Base-by-base conservation (phyloP, 2,329 filamentous ascomycete genomes). In the Penicillium sp. region DNA sequence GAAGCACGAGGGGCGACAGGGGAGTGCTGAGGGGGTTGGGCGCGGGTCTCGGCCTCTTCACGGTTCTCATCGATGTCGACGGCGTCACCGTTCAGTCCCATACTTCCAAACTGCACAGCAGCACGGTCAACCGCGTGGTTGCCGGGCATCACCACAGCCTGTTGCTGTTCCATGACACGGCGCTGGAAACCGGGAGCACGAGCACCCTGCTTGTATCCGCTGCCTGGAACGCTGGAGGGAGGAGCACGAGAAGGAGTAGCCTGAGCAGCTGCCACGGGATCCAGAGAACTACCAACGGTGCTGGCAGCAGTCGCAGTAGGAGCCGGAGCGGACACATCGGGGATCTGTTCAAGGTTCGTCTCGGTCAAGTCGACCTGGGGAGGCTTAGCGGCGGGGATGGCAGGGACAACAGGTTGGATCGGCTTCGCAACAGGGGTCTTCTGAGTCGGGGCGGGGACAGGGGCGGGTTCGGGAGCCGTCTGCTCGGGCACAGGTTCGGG, bases 121-220 rank as follows among this genome's bases (percentile, higher is more conserved):
- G 93, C 86, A 67, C 92, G 88, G 72, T 97, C 93, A 26, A 99
- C 89, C 51, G 94, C 92, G 64, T 94, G 92, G 79, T 97, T 96
- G 57, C 90, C 92, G 44, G 94, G 94, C 93, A 99, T 97, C 62
- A 96, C 92, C 40, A 99, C 94, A 56, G 94, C 91, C 78, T 99
- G 94, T 75, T 96, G 92, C 72, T 99, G 94, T 67, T 97, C 92
- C 68, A 96, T 82, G 51, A 97, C 83, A 67, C 91, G 89, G 63
- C 93, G 87, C 73, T 95, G 89, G 74, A 89, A 91, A 76, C 88
- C 92, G 20, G 90, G 85, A 52, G 86, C 87, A 58, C 93, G 89
- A 57, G 81, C 79, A 89, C 89, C 78, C 51, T 71, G 69, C 62
- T 96, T 96, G 67, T 89, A 81, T 25, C 91, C 90, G 48, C 87